phyloP scores from a whole-genome alignment of 176 grass and related monocot genomes.

The Neostapfia colusana region DNA sequence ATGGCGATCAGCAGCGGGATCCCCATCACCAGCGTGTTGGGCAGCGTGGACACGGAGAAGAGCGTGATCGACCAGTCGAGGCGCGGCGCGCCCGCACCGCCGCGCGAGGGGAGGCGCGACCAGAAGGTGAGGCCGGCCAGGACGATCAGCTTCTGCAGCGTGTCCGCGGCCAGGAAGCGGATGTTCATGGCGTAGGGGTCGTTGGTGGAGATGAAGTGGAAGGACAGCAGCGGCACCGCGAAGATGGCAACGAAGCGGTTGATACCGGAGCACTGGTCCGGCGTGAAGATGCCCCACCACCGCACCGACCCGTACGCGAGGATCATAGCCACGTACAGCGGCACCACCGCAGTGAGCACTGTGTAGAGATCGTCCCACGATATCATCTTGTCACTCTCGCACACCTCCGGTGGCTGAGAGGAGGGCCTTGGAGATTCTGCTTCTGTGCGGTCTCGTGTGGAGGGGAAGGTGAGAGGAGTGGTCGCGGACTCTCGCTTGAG shows the following conservation, averaged over 20 bases:
- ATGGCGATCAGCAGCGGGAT: slow-evolving; percentile 81
- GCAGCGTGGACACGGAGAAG: slow-evolving; percentile 71
- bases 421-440: not conserved
- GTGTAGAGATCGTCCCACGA: slow-evolving; percentile 63
- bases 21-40: slow-evolving; percentile 88
- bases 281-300: slow-evolving; percentile 91
- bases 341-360: slow-evolving; percentile 71
- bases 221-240: slow-evolving; percentile 85
- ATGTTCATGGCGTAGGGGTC: slow-evolving; percentile 78
- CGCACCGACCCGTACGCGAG: slow-evolving; percentile 76
- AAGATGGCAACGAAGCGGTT: slow-evolving; percentile 89
- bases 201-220: slow-evolving; percentile 92
- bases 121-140: slow-evolving; percentile 51
- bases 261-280: slow-evolving; percentile 91
- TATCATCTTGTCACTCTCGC: slow-evolving; percentile 43
- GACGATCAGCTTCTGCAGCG: slow-evolving; percentile 79
- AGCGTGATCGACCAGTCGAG: slow-evolving; percentile 77
- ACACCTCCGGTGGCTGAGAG: not conserved
- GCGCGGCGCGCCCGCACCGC: not conserved
- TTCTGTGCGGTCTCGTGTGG: not conserved
- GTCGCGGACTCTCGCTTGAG: slow-evolving; percentile 11
- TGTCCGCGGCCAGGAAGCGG: slow-evolving; percentile 80
- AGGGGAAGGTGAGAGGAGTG: not conserved
- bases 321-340: slow-evolving; percentile 87
- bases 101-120: slow-evolving; percentile 35